Evolutionary conservation across 768 basidiomycete genomes (phyloP).

Genomic region (Zangia roseola): DNA sequence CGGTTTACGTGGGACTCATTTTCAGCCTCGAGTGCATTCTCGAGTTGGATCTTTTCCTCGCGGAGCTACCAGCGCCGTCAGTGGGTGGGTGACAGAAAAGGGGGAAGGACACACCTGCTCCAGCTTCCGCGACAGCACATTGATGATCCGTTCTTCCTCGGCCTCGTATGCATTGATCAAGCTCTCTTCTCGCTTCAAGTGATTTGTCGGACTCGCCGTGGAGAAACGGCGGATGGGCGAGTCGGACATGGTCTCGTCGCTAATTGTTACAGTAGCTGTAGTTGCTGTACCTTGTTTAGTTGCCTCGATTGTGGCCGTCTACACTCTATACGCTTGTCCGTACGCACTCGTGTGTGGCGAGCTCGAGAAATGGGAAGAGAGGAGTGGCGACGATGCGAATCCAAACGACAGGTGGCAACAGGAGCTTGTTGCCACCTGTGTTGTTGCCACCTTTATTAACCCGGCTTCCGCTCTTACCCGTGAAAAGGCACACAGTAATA

Average conservation of each 20-base stretch:
- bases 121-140: constrained; percentile 76
- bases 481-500: not conserved
- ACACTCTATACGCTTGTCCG: no score
- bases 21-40: constrained; percentile 81
- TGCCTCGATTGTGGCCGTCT: not conserved
- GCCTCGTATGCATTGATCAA: constrained; percentile 89
- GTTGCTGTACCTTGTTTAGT: not conserved
- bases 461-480: constrained; percentile 16
- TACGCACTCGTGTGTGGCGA: not conserved
- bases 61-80: constrained; percentile 49
- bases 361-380: not conserved
- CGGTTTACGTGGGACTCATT: constrained; percentile 83
- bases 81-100: not conserved
- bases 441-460: not conserved
- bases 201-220: constrained; percentile 50
- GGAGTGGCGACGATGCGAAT: not conserved
- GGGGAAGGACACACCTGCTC: constrained; percentile 57
- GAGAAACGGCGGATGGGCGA: constrained; percentile 61
- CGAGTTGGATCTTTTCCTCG: constrained; percentile 82
- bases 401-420: not conserved
- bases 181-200: constrained; percentile 56
- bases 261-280: not conserved
- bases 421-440: constrained; percentile 12
- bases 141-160: constrained; percentile 87
- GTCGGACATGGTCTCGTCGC: constrained; percentile 24